These are phyloP conservation scores for Aspergillus sp. DNA, from an alignment of 2,329 filamentous ascomycete species.

Conservation along the genomic window DNA sequence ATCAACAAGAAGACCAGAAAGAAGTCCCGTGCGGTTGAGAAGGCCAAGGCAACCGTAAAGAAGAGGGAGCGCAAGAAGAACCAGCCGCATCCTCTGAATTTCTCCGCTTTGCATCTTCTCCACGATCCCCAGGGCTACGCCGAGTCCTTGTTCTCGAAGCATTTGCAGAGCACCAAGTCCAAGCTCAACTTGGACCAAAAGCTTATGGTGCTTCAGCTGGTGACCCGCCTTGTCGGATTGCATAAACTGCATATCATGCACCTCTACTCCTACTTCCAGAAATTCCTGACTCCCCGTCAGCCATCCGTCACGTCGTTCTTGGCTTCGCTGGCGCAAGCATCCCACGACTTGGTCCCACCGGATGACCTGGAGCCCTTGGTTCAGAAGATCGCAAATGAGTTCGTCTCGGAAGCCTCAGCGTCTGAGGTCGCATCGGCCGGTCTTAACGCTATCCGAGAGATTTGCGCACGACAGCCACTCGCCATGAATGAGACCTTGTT, in stretches of 20 bases:
- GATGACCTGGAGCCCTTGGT: slow-evolving; percentile 88
- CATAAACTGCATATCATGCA: slow-evolving; percentile 89
- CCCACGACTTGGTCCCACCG: slow-evolving; percentile 86
- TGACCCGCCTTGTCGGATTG: slow-evolving; percentile 85
- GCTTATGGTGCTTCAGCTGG: slow-evolving; percentile 83
- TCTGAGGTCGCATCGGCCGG: slow-evolving; percentile 89
- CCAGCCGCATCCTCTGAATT: slow-evolving; percentile 85
- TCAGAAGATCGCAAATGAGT: slow-evolving; percentile 96
- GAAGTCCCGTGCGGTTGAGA: slow-evolving; percentile 74
- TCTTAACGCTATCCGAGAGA: slow-evolving; percentile 90
- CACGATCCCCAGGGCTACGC: slow-evolving; percentile 94
- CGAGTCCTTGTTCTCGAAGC: slow-evolving; percentile 85
- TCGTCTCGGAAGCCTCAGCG: slow-evolving; percentile 91
- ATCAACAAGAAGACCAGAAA: slow-evolving; percentile 98
- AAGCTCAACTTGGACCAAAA: slow-evolving; percentile 87
- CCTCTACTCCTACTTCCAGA: slow-evolving; percentile 95
- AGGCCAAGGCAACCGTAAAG: slow-evolving; percentile 80
- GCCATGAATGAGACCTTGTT: slow-evolving; percentile 95
- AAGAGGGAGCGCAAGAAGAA: slow-evolving; percentile 84
- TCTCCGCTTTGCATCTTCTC: slow-evolving; percentile 89
- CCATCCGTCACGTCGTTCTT: slow-evolving; percentile 90
- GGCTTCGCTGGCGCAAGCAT: slow-evolving; percentile 86
- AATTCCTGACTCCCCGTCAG: slow-evolving; percentile 85
- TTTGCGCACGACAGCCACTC: slow-evolving; percentile 89
- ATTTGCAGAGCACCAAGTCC: slow-evolving; percentile 82